A percentile compares a stretch with the other conserved stretches of the same genome.
Conservation (phyloP, 371 early-diverging fungal genomes). For the Mucor indicus region DNA sequence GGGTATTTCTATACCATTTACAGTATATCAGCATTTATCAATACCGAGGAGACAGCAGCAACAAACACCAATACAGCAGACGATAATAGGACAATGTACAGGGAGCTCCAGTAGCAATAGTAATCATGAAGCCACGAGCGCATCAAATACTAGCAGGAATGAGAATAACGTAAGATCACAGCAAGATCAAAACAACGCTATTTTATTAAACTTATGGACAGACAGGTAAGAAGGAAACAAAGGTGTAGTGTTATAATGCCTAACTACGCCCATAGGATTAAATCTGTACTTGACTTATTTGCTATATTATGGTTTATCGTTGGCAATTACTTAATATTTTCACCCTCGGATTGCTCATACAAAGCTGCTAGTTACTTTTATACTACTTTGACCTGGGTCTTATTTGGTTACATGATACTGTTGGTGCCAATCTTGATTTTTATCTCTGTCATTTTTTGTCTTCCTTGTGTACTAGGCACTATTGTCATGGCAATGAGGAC, state of each 20-base stretch:
- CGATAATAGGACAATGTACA: background rate
- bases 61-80: background rate
- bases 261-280: constrained; percentile 27
- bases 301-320: constrained; percentile 67
- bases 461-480: constrained; percentile 58
- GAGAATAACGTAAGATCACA: too few relatives aligned
- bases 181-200: background rate
- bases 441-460: constrained; percentile 58
- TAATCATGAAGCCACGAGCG: too few relatives aligned
- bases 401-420: constrained; percentile 65
- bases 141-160: too few relatives aligned
- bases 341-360: constrained; percentile 35
- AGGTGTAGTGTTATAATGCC: background rate
- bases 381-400: constrained; percentile 55
- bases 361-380: constrained; percentile 55
- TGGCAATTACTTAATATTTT: constrained; percentile 69
- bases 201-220: background rate
- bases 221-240: background rate
- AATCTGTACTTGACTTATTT: constrained; percentile 57
- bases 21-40: constrained; percentile 39
- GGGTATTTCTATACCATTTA: constrained; percentile 28
- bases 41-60: background rate
- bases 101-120: background rate
- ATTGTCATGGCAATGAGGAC: constrained; percentile 53
- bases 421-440: constrained; percentile 59